A percentile compares a stretch with the other conserved stretches of the same genome.
Conservation (phyloP, 352 stramenopile genomes). For the Phytophthora brassicae region DNA sequence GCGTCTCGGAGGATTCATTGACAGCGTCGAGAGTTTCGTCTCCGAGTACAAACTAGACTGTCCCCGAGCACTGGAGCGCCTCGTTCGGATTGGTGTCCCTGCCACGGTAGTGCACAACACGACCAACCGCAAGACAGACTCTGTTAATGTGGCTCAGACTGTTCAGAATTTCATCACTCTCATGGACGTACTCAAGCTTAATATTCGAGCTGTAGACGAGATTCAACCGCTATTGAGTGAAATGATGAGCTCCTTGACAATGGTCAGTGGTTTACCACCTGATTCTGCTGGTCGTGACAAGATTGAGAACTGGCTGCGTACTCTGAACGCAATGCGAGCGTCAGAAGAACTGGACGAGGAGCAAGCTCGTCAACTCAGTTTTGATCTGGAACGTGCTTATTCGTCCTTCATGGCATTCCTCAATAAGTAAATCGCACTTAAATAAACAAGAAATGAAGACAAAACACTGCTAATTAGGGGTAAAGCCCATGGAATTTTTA, state of each 20-base stretch:
- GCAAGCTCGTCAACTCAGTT: conserved; percentile 94
- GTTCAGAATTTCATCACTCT: conserved; percentile 98
- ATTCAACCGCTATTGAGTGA: conserved; percentile 96
- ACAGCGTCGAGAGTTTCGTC: conserved; percentile 90
- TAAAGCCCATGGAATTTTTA: conserved; percentile 30
- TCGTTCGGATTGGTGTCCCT: conserved; percentile 94
- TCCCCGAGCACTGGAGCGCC: conserved; percentile 91
- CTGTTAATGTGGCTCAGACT: conserved; percentile 93
- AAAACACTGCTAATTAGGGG: not conserved
- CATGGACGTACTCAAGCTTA: conserved; percentile 98
- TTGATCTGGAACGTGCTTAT: conserved; percentile 96
- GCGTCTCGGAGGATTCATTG: conserved; percentile 70
- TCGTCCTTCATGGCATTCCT: conserved; percentile 93
- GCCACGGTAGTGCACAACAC: conserved; percentile 90
- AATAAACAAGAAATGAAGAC: not conserved
- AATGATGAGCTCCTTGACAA: conserved; percentile 94
- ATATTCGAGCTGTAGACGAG: conserved; percentile 97
- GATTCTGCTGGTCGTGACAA: conserved; percentile 93
- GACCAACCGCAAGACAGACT: conserved; percentile 82
- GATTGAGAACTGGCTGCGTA: conserved; percentile 94
- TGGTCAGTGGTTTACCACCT: conserved; percentile 92
- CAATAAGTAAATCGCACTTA: conserved; percentile 53
- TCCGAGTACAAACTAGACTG: conserved; percentile 96
- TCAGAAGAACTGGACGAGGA: conserved; percentile 96
- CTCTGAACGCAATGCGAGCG: conserved; percentile 95